Percentiles rank a stretch among this genome's conserved stretches.
phyloP scores from a whole-genome alignment of 805 yeast genomes.

The Cyberlindnera maclurae region DNA sequence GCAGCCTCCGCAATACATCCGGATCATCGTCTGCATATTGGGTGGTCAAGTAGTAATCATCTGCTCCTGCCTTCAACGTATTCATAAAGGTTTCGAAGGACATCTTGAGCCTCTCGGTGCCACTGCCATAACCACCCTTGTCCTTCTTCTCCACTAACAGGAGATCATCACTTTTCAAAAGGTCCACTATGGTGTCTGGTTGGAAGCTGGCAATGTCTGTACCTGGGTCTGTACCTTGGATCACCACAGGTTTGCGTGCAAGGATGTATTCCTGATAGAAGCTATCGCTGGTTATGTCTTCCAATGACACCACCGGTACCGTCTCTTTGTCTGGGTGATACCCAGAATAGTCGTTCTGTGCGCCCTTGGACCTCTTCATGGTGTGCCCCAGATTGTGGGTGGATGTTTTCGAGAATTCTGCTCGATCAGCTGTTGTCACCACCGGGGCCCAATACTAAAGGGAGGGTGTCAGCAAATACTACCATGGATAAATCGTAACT shows the following conservation, averaged over 20 bases:
- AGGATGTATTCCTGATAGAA: slow-evolving; percentile 13
- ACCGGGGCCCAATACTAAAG: too few relatives aligned
- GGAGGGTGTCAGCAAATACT: too few relatives aligned
- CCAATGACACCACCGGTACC: slow-evolving; percentile 1
- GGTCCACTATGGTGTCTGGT: slow-evolving; percentile 29
- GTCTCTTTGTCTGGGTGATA: slow-evolving; percentile 7
- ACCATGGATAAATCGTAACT: too few relatives aligned
- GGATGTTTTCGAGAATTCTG: too few relatives aligned
- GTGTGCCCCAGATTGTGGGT: too few relatives aligned
- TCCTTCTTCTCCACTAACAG: slow-evolving; percentile 54
- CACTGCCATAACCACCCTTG: slow-evolving; percentile 64
- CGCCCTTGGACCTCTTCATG: slow-evolving; percentile 1
- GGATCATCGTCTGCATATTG: slow-evolving; percentile 50
- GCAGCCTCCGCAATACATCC: slow-evolving; percentile 20
- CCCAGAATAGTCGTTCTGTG: slow-evolving; percentile 7
- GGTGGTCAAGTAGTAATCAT: slow-evolving; percentile 57
- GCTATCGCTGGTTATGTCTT: not conserved
- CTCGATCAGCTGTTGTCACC: too few relatives aligned
- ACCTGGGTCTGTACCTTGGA: slow-evolving; percentile 32
- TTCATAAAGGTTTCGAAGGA: slow-evolving; percentile 41
- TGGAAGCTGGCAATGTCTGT: slow-evolving; percentile 29
- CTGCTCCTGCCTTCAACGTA: slow-evolving; percentile 36
- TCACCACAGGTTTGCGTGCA: slow-evolving; percentile 38
- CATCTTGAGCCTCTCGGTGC: slow-evolving; percentile 46
- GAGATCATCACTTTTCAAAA: slow-evolving; percentile 28